These are phyloP conservation scores for Nakaseomyces glabratus DNA, from an alignment of 1,139 yeast genomes.

Conservation along the genomic window DNA sequence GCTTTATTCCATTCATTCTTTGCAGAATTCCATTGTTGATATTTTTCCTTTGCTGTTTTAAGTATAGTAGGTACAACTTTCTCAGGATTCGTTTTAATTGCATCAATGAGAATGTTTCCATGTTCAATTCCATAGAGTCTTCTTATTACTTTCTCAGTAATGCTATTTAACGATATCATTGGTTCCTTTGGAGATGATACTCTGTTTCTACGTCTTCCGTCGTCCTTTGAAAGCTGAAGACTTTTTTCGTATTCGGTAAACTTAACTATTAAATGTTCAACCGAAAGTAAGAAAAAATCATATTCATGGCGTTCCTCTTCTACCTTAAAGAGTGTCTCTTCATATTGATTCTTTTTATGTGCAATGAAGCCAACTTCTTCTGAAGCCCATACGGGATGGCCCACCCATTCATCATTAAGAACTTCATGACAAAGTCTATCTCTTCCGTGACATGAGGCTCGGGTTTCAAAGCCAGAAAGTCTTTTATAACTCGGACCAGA, in stretches of 20 bases:
- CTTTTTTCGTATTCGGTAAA: conserved; percentile 82
- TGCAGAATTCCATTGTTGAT: conserved; percentile 94
- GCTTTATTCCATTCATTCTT: conserved; percentile 97
- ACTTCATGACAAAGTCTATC: conserved; percentile 99
- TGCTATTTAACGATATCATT: conserved; percentile 82
- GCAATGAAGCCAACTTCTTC: conserved; percentile 98
- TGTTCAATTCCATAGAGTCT: conserved; percentile 86
- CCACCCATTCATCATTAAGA: conserved; percentile 96
- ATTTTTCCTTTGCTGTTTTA: conserved; percentile 85
- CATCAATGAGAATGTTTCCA: conserved; percentile 89
- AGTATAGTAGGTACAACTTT: conserved; percentile 87
- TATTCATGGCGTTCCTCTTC: conserved; percentile 96
- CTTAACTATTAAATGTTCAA: conserved; percentile 1
- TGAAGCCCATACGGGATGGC: conserved; percentile 99
- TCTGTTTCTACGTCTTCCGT: conserved; percentile 33
- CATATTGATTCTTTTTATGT: conserved; percentile 94
- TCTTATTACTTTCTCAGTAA: conserved; percentile 75
- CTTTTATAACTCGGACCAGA: conserved; percentile 88
- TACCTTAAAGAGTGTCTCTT: conserved; percentile 85
- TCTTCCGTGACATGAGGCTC: conserved; percentile 93
- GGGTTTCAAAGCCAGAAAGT: conserved; percentile 83
- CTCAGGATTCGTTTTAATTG: conserved; percentile 85
- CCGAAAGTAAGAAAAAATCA: conserved; percentile 35
- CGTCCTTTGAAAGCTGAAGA: conserved; percentile 79
- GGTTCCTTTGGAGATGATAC: conserved; percentile 84